A percentile compares a stretch with the other conserved stretches of the same genome.
These are phyloP conservation scores for Euphorbia schlechtendalii DNA, from an alignment of 441 rosid species.

Conservation along the genomic window DNA sequence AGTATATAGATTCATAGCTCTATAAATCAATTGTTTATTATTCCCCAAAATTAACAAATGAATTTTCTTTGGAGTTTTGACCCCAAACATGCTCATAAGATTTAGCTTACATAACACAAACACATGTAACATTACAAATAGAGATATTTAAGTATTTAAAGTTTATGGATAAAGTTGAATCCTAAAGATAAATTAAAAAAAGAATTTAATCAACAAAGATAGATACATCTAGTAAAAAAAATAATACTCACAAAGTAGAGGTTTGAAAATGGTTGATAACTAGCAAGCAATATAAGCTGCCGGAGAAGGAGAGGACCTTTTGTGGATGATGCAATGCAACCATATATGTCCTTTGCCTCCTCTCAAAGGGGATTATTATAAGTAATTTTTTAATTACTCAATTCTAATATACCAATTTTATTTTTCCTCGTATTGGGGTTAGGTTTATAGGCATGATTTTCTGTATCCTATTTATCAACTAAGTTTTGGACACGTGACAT, in stretches of 20 bases:
- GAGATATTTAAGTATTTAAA: not conserved
- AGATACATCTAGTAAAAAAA: not conserved
- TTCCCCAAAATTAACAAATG: too few species aligned
- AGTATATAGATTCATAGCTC: too few species aligned
- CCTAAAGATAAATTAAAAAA: not conserved
- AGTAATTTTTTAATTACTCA: not conserved
- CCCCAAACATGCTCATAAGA: too few species aligned
- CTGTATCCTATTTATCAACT: not conserved
- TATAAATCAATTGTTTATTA: too few species aligned
- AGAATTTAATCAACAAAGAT: not conserved
- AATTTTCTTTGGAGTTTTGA: too few species aligned
- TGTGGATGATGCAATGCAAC: not conserved
- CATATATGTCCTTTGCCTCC: not conserved
- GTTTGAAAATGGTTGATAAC: not conserved
- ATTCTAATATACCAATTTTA: not conserved
- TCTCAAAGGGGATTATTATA: not conserved
- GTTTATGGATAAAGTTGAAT: not conserved
- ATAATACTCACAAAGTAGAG: not conserved
- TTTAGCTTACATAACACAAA: not conserved
- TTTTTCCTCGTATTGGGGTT: not conserved
- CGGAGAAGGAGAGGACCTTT: not conserved
- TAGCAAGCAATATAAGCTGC: not conserved
- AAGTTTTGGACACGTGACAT: not conserved
- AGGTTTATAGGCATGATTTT: not conserved
- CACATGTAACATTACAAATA: not conserved